A percentile compares a stretch with the other conserved stretches of the same genome.
Conservation (phyloP, 1,284 basidiomycete species). For the Exobasidium rhododendri region DNA sequence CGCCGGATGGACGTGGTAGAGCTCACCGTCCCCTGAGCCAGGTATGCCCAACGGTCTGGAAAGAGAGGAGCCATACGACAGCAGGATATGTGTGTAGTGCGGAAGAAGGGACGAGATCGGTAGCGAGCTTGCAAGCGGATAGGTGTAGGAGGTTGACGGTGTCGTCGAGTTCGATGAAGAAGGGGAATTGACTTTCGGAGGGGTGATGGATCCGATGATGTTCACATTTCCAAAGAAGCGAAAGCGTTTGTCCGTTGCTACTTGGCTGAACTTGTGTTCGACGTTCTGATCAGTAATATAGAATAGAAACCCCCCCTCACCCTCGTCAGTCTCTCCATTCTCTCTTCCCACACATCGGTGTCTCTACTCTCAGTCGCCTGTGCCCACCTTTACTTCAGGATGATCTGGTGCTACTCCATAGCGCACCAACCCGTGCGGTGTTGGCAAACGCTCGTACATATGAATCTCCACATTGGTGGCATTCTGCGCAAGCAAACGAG, state of each 20-base stretch:
- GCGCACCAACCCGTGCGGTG: slow-evolving; percentile 88
- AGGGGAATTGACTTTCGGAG: slow-evolving; percentile 41
- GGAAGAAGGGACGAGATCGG: slow-evolving; percentile 63
- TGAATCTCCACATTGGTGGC: slow-evolving; percentile 61
- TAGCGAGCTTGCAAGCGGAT: slow-evolving; percentile 62
- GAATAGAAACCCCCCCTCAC: no score
- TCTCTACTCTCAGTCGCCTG: no score
- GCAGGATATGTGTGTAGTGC: slow-evolving; percentile 76
- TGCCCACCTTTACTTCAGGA: slow-evolving; percentile 92
- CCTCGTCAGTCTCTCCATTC: no score
- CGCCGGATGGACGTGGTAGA: slow-evolving; percentile 69
- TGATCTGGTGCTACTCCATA: slow-evolving; percentile 99
- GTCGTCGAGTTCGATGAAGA: slow-evolving; percentile 16
- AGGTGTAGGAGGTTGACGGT: slow-evolving; percentile 33
- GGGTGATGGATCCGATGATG: slow-evolving; percentile 56
- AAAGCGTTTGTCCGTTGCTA: slow-evolving; percentile 42
- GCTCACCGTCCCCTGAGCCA: slow-evolving; percentile 58
- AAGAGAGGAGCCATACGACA: slow-evolving; percentile 76
- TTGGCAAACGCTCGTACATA: slow-evolving; percentile 87
- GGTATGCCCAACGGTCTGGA: slow-evolving; percentile 55
- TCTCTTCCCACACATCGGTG: no score
- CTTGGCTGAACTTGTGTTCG: slow-evolving; percentile 83
- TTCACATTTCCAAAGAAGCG: slow-evolving; percentile 84
- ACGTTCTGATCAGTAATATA: slow-evolving; percentile 69
- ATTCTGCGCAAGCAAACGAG: slow-evolving; percentile 37